Base-by-base conservation (phyloP, 2,329 filamentous ascomycete genomes). In the Cladosporium sp. region DNA sequence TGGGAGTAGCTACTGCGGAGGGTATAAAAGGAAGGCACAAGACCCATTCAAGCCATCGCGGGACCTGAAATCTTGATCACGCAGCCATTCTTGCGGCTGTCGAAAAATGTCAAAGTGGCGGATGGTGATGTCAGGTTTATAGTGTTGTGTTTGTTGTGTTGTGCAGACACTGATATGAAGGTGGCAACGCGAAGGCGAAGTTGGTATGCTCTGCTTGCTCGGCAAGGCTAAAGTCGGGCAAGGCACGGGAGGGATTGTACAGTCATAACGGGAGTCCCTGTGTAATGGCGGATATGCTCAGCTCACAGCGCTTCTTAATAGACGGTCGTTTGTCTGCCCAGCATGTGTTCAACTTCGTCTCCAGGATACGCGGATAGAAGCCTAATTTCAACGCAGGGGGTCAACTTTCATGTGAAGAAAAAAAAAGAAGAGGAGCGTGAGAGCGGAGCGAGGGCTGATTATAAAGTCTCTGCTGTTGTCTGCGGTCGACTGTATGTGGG, bases 351-450 rank as follows among this genome's bases (percentile, higher is more conserved):
- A 85, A 82, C 81, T 73, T 76, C 67, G 34, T 47, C 47, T 56
- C 54, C 54, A 48, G 47, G 34, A 39, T 34, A 45, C 27, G 12
- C 27, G 45, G 45, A 48, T 41, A 24, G 45, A 48, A 34, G 45
- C 45, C 45, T 36, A 36, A 55, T 57, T 62, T 68, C 70, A 72
- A 60, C 55, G 55, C 52, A 70, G 56, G 73, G 76, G 76, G 65
- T 66, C 65, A 81, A 81, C 77, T 81, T 82, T 80, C 67, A 57
- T 69, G 62, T 64, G 64, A 62, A 68, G 68, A n/a, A 67, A 68
- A 68, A 67, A 68, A 65, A 36, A 42, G 39, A 61, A 64, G 60
- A 61, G 59, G 12, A n/a, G n/a, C n/a, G 34, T 11, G 15, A 48
- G 47, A n/a, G 49, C 41, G 22, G 32, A 17, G 32, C n/a, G 32